A percentile compares a stretch with the other conserved stretches of the same genome.
These are phyloP conservation scores for Amanita subjunquillea DNA, from an alignment of 768 basidiomycete species.

Conservation along the genomic window DNA sequence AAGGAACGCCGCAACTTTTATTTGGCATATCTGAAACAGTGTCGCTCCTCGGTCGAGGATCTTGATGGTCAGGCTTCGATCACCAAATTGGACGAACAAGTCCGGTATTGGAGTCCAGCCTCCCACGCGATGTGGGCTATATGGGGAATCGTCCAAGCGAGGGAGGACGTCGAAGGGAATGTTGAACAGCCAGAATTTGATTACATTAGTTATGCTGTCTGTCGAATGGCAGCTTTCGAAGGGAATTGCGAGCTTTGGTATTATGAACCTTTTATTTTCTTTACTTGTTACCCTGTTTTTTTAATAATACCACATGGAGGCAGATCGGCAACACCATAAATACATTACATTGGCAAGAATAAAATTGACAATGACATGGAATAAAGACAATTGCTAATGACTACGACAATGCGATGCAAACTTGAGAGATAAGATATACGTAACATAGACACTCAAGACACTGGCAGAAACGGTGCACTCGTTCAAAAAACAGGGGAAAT, in stretches of 20 bases:
- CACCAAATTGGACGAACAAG: constrained; percentile 65
- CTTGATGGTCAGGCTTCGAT: constrained; percentile 15
- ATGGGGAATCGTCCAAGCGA: constrained; percentile 91
- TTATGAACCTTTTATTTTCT: constrained; percentile 9
- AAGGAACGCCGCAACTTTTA: constrained; percentile 80
- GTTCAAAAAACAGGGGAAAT: neutral
- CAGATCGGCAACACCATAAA: neutral
- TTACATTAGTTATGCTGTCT: constrained; percentile 73
- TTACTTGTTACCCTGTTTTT: no score
- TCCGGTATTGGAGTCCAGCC: constrained; percentile 81
- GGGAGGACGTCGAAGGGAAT: constrained; percentile 54
- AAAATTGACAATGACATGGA: constrained; percentile 26
- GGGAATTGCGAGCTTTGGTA: constrained; percentile 40
- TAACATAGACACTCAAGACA: constrained; percentile 25
- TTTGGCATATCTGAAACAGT: constrained; percentile 63
- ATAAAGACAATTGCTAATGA: constrained; percentile 34
- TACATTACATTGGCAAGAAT: constrained; percentile 9
- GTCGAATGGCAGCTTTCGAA: constrained; percentile 58
- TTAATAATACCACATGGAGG: neutral
- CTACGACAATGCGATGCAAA: constrained; percentile 29
- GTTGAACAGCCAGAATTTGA: constrained; percentile 73
- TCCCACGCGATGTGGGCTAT: constrained; percentile 90
- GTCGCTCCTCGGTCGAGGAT: constrained; percentile 14
- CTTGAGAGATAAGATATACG: constrained; percentile 29
- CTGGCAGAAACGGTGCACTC: constrained; percentile 9